These are phyloP conservation scores for Mortierella sp. DNA, from an alignment of 371 early-diverging fungal species.

Conservation along the genomic window DNA sequence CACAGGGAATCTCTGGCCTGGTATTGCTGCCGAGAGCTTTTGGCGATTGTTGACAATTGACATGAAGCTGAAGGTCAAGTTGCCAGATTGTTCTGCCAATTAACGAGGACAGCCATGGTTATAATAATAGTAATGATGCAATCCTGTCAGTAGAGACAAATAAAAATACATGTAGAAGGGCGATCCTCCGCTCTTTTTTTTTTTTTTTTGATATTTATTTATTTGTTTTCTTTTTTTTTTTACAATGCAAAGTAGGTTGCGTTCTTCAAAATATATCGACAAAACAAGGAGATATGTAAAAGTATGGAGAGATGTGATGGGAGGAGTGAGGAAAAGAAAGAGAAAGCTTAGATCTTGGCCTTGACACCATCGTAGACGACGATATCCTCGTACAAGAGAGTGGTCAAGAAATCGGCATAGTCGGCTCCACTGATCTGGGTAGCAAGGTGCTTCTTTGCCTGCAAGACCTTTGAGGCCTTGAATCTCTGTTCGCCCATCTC, in stretches of 20 bases:
- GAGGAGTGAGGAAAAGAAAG: background rate
- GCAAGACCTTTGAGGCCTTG: constrained; percentile 74
- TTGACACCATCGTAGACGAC: constrained; percentile 57
- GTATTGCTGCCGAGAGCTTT: constrained; percentile 68
- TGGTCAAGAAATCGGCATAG: constrained; percentile 94
- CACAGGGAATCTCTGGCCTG: constrained; percentile 64
- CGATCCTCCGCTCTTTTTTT: background rate
- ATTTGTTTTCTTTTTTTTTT: constrained; percentile 7
- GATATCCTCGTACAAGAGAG: constrained; percentile 85
- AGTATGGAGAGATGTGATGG: too few relatives aligned
- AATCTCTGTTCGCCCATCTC: constrained; percentile 74
- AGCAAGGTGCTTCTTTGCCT: constrained; percentile 84
- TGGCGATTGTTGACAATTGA: constrained; percentile 71
- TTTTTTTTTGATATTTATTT: background rate
- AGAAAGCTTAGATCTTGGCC: constrained; percentile 56
- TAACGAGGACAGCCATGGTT: background rate
- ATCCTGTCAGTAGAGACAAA: background rate
- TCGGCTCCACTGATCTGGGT: constrained; percentile 85
- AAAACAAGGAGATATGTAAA: too few relatives aligned
- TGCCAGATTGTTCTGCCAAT: constrained; percentile 60
- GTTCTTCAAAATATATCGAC: background rate
- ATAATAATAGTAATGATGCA: too few relatives aligned
- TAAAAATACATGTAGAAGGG: background rate
- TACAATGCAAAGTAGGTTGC: constrained; percentile 18
- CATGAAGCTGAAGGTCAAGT: constrained; percentile 57